Base-by-base conservation (phyloP, 768 basidiomycete species). In the Cyclocybe cylindracea region DNA sequence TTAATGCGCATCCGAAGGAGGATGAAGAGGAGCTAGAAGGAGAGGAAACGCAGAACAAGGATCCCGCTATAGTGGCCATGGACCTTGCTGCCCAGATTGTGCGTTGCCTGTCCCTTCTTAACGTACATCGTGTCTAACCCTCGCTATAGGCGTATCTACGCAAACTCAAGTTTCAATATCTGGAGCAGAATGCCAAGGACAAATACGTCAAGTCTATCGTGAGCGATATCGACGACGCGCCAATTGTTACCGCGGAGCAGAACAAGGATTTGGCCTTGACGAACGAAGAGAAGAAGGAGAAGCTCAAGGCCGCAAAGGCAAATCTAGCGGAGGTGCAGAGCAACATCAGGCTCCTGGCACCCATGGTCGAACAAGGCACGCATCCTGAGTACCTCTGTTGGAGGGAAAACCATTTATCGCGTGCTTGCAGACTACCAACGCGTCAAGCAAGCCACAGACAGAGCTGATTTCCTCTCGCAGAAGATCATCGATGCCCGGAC, bases 171-270 rank as follows among this genome's bases (percentile, higher is more conserved):
- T 93, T 91, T 62, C 88, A 90, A 56, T 94, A 92, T 63, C 72
- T 94, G 13, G 91, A 96, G 61, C 90, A 93, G 66, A 90, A 93
- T 58, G 90, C 94, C 3, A 96, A 95, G 64, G 84, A 91, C 60
- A 86, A 88, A 68, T 95, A 94, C 62, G 78, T 94, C 59, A 87
- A 88, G 65, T 85, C 84, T 0, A 93, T 95, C 59, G 87, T 93
- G 44, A 90, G 86, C 63, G 88, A 94, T 55, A 84, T 83, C 48
- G 85, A 91, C 59, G 90, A 94, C 51, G 89, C 91, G 0, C 87
- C 88, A 2, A 82, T 85, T 52, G 83, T 94, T 37, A 87, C 87
- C 5, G 84, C 84, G 7, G 87, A 87, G n/a, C 85, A 87, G 54
- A 94, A 94, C 60, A 83, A 87, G 53, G 78, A 77, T 16, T 77